Evolutionary conservation across 768 basidiomycete species (phyloP).

Genomic region (Boletus rubroflammeus): DNA sequence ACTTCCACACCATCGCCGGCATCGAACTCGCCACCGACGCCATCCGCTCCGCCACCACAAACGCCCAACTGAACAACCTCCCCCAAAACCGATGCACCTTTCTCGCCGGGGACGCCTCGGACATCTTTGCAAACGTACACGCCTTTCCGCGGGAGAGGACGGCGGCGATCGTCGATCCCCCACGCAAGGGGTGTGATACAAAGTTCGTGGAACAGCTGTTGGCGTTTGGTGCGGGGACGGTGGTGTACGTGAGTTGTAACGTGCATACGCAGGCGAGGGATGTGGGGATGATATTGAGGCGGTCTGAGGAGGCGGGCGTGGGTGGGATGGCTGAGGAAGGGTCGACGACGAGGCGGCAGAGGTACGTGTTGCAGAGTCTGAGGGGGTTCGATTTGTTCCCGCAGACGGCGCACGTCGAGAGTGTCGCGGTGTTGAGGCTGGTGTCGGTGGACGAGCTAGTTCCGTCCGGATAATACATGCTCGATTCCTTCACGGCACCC

Average conservation of each 20-base stretch:
- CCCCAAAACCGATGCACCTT: conserved; percentile 58
- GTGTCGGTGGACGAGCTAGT: conserved; percentile 11
- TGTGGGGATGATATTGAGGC: conserved; percentile 62
- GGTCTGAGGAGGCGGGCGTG: conserved; percentile 39
- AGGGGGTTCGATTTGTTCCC: conserved; percentile 94
- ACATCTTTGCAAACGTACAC: conserved; percentile 70
- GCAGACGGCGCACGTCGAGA: conserved; percentile 93
- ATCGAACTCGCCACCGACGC: conserved; percentile 80
- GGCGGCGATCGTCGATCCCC: conserved; percentile 83
- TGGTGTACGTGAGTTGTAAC: conserved; percentile 94
- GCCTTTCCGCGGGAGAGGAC: conserved; percentile 65
- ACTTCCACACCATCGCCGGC: conserved; percentile 76
- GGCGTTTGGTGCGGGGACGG: conserved; percentile 56
- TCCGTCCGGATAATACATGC: not conserved
- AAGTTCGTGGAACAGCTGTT: conserved; percentile 75
- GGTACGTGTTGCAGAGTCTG: conserved; percentile 78
- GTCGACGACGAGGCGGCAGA: conserved; percentile 28
- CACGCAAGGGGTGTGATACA: conserved; percentile 90
- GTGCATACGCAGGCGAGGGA: conserved; percentile 93
- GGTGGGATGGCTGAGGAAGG: conserved; percentile 33
- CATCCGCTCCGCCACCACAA: conserved; percentile 63
- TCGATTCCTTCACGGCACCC: too few relatives aligned
- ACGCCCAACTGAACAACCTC: conserved; percentile 62
- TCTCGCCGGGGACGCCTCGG: conserved; percentile 76
- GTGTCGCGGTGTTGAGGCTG: conserved; percentile 64